Base-by-base conservation (phyloP, 345 rosid species). In the Lepidium didymum region DNA sequence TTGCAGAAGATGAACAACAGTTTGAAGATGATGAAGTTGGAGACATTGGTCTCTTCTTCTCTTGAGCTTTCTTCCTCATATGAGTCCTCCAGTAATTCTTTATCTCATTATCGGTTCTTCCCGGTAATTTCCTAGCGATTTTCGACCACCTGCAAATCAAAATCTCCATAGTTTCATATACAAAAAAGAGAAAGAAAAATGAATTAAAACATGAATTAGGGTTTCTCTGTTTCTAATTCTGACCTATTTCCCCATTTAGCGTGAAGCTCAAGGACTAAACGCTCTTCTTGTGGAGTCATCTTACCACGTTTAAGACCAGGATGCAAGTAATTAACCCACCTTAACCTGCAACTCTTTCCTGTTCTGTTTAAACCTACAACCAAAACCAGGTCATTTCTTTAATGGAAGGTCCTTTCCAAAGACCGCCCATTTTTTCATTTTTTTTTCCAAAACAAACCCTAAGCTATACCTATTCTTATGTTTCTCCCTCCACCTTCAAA, bases 401-500 rank as follows among this genome's bases (percentile, higher is more conserved):
- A 85, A 83, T 62, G 78, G 84, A 65, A 41, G 64, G 84, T 76
- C 79, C 85, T 79, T 74, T 73, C 69, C 74, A 71, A 58, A 78
- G 82, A 69, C 81, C 83, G 62, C 73, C 78, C 79, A 81, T 78
- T 56, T 82, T 56, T 58, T 52, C 0, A 2, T 2, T 25, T 25
- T 29, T 6, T 29, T 29, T 38, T 38, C 56, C 79, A 81, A 69
- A 35, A 63, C 77, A 63, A 77, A 77, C 27, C 92, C 74, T 40
- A 45, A 29, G 18, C 67, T 73, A 73, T 85, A 89, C 97, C 95
- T 89, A 89, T 56, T 67, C 77, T 74, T 75, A 81, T 61, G 70
- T 82, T 81, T 86, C 97, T 86, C 99, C 99, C 99, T 79, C 99
- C 99, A 89, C 97, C 97, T 89, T 91, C 97, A 94, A 94, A 94